Base-by-base conservation (phyloP, 805 yeast genomes). In the Yarrowia yakushimensis region DNA sequence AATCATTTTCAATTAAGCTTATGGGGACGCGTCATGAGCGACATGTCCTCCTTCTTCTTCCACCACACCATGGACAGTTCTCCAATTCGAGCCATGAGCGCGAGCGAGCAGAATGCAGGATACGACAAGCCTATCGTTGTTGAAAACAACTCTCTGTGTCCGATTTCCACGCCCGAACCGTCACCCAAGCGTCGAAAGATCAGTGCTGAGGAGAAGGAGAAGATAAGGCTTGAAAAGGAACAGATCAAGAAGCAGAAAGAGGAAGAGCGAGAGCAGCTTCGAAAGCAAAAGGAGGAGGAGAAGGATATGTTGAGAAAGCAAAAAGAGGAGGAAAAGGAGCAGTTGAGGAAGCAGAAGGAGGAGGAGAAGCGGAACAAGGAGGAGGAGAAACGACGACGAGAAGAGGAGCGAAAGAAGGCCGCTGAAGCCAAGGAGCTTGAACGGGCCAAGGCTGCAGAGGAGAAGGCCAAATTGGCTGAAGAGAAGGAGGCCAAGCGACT, bases 281-380 rank as follows among this genome's bases (percentile, higher is more conserved):
- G 50, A 18, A 36, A 15, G 22, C 25, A 15, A 18, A 27, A 37
- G 23, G 45, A 54, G 12, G 45, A 37, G 10, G 43, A 52, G 25
- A 25, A 28, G 27, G 45, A 52, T 27, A 15, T 15, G 27, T 25
- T 36, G 27, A 7, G 34, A 8, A 23, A 25, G 45, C 31, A 52
- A 13, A 52, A 52, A 17, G 60, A 52, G n/a, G 45, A 34, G 33
- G 59, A 52, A 15, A 33, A 13, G n/a, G 60, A 54, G 17, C 33
- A 23, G 34, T 18, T 39, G 7, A 17, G 46, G 7, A 23, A 31
- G 30, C 36, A 28, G 28, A 55, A 55, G 30, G 60, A 54, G 46
- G 60, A 54, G 46, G 60, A 54, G 17, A 54, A 30, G 13, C 9
- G 22, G 4, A 31, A 13, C 15, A 22, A 25, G 22, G 36, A 52